Base-by-base conservation (phyloP, 805 yeast genomes). In the Schwanniomyces yamadae region DNA sequence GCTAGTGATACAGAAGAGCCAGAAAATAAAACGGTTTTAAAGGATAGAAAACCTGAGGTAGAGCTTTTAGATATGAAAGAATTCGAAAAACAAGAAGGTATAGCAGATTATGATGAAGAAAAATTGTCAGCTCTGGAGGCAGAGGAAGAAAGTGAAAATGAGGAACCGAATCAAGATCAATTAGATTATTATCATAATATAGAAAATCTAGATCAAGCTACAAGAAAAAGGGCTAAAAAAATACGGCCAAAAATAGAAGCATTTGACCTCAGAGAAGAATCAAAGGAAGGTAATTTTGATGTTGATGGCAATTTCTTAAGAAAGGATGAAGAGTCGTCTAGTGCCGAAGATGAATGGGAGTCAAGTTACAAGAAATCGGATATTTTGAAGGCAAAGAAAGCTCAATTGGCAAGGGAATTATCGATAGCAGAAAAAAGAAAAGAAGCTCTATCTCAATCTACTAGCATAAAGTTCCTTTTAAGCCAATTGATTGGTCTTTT, bases 221-320 rank as follows among this genome's bases (percentile, higher is more conserved):
- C 19, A 6, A 18, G 19, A 9, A 16, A 6, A 10, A 31, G 32
- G 14, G 28, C 39, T 8, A 46, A 46, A 18, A 54, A 44, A 25
- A 33, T 32, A 18, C 61, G 52, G 18, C 66, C 80, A 1, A 71
- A 73, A 41, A 40, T 84, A 2, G 90, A 84, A 40, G 75, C 84
- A 0, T 84, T 84, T 57, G 72, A 77, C 51, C 55, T 84, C 28
- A 56, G 69, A 16, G 64, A 74, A 13, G 91, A 84, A 46, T 55
- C 64, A 28, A 71, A 71, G 36, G 77, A 73, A 30, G 91, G 89
- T 2, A 54, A 55, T 3, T 79, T 80, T 49, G 88, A 82, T 45
- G 66, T 59, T 24, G 75, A 73, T 25, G 87, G 88, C 1, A 80
- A 78, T 45, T 82, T 64, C 45, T 59, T 78, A 13, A 59, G 71